Conservation (phyloP, 345 rosid species). For the Turritis glabra region DNA sequence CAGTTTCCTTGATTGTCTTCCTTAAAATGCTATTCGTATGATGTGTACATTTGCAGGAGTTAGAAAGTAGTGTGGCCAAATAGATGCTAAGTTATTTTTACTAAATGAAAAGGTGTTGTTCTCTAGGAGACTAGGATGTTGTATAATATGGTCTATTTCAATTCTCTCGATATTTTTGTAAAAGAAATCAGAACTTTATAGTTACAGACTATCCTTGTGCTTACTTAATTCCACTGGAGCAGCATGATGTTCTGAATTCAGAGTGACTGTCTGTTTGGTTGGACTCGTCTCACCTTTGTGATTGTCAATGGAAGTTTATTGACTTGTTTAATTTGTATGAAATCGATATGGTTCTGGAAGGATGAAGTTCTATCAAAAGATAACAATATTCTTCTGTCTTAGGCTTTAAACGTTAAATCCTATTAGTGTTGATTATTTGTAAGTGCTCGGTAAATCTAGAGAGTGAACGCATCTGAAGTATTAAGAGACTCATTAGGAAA, state of each 20-base stretch:
- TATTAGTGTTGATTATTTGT: not conserved
- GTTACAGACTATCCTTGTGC: not conserved
- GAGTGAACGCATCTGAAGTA: conserved; percentile 3
- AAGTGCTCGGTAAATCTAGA: not conserved
- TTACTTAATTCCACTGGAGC: not conserved
- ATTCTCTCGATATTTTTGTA: not conserved
- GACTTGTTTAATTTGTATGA: not conserved
- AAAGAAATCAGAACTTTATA: not conserved
- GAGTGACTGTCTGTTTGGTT: conserved; percentile 3
- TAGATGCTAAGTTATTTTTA: not conserved
- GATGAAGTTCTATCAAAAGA: not conserved
- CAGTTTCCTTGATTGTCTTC: not conserved
- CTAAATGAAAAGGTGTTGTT: not conserved
- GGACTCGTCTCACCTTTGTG: not conserved
- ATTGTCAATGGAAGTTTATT: not conserved
- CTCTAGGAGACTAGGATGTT: not conserved
- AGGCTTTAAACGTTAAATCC: not conserved
- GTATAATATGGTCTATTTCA: not conserved
- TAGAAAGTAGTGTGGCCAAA: conserved; percentile 7
- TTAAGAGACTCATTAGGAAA: not conserved
- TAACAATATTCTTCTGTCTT: not conserved
- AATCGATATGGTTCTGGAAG: not conserved
- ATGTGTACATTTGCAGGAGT: not conserved
- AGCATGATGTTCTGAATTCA: not conserved
- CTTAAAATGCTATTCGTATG: not conserved